phyloP scores from a whole-genome alignment of 176 grass and related monocot species.

The Triticum urartu region DNA sequence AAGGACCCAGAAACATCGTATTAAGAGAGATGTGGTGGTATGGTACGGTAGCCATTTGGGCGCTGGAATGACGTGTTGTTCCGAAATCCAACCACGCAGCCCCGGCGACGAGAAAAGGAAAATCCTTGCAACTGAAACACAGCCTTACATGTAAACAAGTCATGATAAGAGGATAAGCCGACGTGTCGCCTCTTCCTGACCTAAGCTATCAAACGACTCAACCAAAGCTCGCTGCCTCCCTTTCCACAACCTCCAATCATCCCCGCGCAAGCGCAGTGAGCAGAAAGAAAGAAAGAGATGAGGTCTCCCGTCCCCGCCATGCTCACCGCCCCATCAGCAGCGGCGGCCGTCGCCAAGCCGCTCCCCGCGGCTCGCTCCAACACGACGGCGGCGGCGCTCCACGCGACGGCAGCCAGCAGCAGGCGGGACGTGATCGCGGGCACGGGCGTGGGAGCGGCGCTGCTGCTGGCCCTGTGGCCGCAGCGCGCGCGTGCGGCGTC shows the following conservation, averaged over 20 bases:
- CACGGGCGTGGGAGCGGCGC: slow-evolving; percentile 15
- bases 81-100: not conserved
- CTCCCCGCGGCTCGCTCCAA: not conserved
- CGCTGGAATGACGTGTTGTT: not conserved
- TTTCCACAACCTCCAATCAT: not conserved
- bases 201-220: not conserved
- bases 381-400: not conserved
- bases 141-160: slow-evolving; percentile 13
- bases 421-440: slow-evolving; percentile 33
- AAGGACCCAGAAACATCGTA: not conserved
- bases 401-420: not conserved
- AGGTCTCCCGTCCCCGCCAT: slow-evolving; percentile 40
- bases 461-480: slow-evolving; percentile 21
- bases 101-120: too few relatives aligned
- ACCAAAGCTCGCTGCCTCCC: not conserved
- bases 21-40: not conserved
- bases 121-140: slow-evolving; percentile 13
- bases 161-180: slow-evolving; percentile 56
- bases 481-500: slow-evolving; percentile 39
- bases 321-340: slow-evolving; percentile 9
- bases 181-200: slow-evolving; percentile 27
- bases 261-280: not conserved
- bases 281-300: slow-evolving; percentile 10
- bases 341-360: slow-evolving; percentile 18
- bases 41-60: not conserved